Evolutionary conservation across 75 land plant genomes (phyloP).

Genomic region (Selaginella moellendorffii): DNA sequence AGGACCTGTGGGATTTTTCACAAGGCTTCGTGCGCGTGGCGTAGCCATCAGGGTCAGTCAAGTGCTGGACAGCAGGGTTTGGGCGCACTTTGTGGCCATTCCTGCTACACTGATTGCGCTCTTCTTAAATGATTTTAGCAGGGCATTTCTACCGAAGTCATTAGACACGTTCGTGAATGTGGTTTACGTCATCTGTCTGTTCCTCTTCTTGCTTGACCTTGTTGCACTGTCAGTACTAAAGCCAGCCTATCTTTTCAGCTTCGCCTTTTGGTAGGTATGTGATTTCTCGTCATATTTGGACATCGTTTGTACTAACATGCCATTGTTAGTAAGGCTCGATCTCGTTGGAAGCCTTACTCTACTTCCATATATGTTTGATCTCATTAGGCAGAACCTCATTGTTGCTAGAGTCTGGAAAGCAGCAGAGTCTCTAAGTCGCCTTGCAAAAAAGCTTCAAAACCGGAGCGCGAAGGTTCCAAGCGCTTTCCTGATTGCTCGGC

Average conservation of each 20-base stretch:
- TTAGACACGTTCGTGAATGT: slow-evolving; percentile 1
- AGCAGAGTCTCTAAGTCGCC: slow-evolving; percentile 9
- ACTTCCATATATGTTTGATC: slow-evolving; percentile 15
- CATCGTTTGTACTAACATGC: background rate
- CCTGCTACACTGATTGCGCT: slow-evolving; percentile 18
- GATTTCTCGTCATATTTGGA: slow-evolving; percentile 4
- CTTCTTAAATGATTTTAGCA: slow-evolving; percentile 16
- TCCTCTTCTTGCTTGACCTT: slow-evolving; percentile 13
- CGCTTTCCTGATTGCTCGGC: slow-evolving; percentile 9
- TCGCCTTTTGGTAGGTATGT: slow-evolving; percentile 18
- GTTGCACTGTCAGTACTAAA: slow-evolving; percentile 14
- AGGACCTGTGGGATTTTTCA: slow-evolving; percentile 12
- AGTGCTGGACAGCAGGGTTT: slow-evolving; percentile 14
- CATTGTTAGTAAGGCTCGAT: slow-evolving; percentile 18
- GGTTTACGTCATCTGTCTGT: slow-evolving; percentile 10
- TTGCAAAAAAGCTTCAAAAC: slow-evolving; percentile 17
- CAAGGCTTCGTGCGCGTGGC: background rate
- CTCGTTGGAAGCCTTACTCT: slow-evolving; percentile 24
- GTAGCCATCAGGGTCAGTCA: background rate
- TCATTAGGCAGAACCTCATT: slow-evolving; percentile 16
- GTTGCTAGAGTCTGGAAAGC: slow-evolving; percentile 21
- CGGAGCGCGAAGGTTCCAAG: slow-evolving; percentile 20
- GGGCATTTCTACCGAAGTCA: slow-evolving; percentile 17
- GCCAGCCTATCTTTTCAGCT: slow-evolving; percentile 12
- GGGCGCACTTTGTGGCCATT: slow-evolving; percentile 12